These are phyloP conservation scores for Gonapodya prolifera DNA, from an alignment of 192 early-diverging fungal genomes.

Conservation along the genomic window DNA sequence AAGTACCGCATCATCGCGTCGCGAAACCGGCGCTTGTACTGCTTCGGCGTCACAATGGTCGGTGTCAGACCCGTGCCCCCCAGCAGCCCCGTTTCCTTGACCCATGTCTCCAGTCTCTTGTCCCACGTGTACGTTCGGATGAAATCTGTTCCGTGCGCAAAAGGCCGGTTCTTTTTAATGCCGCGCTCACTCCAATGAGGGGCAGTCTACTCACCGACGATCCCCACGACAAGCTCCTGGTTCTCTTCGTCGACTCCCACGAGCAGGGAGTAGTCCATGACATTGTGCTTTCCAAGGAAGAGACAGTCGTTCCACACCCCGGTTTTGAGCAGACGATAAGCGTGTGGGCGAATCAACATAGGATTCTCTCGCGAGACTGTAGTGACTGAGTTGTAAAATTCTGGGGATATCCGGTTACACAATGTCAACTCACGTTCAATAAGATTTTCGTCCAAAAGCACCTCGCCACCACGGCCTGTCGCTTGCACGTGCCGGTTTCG, in stretches of 20 bases:
- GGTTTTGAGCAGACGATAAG: conserved; percentile 68
- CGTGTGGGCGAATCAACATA: conserved; percentile 80
- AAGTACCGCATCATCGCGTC: conserved; percentile 91
- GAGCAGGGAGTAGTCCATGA: conserved; percentile 96
- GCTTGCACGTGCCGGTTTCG: conserved; percentile 87
- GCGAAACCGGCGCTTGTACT: conserved; percentile 86
- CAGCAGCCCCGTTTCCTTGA: conserved; percentile 83
- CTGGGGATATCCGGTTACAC: background rate
- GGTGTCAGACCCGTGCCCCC: conserved; percentile 87
- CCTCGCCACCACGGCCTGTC: conserved; percentile 71
- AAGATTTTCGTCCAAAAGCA: conserved; percentile 88
- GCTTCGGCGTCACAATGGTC: conserved; percentile 89
- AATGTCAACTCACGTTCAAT: conserved; percentile 50
- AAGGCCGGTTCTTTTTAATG: background rate
- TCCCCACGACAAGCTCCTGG: conserved; percentile 89
- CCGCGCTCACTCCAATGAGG: background rate
- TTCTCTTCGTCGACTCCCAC: conserved; percentile 82
- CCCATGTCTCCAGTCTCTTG: conserved; percentile 96
- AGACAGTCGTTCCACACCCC: conserved; percentile 90
- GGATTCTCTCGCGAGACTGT: conserved; percentile 40
- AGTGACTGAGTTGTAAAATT: background rate
- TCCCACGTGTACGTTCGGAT: conserved; percentile 98
- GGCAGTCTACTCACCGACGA: conserved; percentile 55
- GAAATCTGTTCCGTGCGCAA: conserved; percentile 61
- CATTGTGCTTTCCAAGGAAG: conserved; percentile 83